A percentile compares a stretch with the other conserved stretches of the same genome.
Evolutionary conservation across 495 filamentous ascomycete species (phyloP).

Genomic region (Usnea hakonensis): DNA sequence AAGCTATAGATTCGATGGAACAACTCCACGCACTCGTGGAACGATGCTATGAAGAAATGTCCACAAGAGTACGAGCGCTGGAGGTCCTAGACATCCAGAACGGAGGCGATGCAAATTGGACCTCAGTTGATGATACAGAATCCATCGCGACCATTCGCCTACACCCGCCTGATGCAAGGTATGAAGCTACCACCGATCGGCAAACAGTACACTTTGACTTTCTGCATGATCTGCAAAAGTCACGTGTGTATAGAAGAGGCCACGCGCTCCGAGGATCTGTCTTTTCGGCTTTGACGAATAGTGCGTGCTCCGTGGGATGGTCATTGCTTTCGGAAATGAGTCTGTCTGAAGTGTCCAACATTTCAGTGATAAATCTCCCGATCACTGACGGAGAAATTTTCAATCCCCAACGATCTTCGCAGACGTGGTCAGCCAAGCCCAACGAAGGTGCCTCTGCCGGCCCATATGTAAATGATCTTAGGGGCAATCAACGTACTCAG

Average conservation of each 20-base stretch:
- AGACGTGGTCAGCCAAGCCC: slow-evolving; percentile 7
- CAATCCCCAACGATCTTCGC: slow-evolving; percentile 4
- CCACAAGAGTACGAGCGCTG: not conserved
- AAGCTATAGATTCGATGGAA: not conserved
- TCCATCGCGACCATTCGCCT: not conserved
- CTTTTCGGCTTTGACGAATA: not conserved
- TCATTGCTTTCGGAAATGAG: slow-evolving; percentile 15
- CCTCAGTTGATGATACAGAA: not conserved
- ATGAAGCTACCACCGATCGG: not conserved
- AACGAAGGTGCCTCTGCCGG: not conserved
- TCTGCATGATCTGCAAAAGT: slow-evolving; percentile 6
- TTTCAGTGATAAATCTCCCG: slow-evolving; percentile 13
- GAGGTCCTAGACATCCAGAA: not conserved
- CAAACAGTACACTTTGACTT: not conserved
- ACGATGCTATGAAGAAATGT: not conserved
- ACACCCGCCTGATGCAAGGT: not conserved
- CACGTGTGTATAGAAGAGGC: slow-evolving; percentile 14
- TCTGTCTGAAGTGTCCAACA: slow-evolving; percentile 16
- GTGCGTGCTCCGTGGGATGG: slow-evolving; percentile 1
- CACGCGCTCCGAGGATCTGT: slow-evolving; percentile 5
- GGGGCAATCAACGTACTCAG: not conserved
- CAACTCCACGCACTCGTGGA: not conserved
- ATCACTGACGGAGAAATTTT: slow-evolving; percentile 7
- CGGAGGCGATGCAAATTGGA: not conserved
- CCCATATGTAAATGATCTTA: not conserved